Conservation (phyloP, 148 eudicot genomes). For the Amaranthus hypochondriacus region DNA sequence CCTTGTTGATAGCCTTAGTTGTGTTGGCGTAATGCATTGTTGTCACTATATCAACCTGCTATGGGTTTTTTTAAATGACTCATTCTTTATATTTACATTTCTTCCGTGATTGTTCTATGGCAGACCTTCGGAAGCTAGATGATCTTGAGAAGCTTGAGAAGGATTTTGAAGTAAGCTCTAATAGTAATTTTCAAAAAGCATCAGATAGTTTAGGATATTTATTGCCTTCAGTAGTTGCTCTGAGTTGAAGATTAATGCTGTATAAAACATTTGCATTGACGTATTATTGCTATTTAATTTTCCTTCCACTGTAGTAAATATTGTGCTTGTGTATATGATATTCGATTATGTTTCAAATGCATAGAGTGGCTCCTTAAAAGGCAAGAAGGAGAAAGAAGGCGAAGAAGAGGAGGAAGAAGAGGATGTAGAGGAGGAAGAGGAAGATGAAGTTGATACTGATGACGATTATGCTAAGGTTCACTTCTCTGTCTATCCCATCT, state of each 20-base stretch:
- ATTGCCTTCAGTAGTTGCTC: neutral
- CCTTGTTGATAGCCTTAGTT: no score
- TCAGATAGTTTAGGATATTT: neutral
- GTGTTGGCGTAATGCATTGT: no score
- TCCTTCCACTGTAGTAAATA: neutral
- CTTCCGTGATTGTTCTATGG: conserved; percentile 22
- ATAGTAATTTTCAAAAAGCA: neutral
- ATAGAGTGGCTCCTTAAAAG: conserved; percentile 15
- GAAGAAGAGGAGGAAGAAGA: conserved; percentile 27
- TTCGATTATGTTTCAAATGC: neutral
- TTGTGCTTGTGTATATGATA: neutral
- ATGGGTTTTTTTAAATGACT: neutral
- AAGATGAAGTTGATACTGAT: conserved; percentile 9
- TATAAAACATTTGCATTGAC: neutral
- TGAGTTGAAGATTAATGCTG: neutral
- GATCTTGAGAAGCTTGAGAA: conserved; percentile 22
- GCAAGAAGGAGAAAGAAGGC: conserved; percentile 16
- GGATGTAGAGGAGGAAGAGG: conserved; percentile 18
- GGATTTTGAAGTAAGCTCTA: conserved; percentile 23
- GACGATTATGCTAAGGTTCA: conserved; percentile 23
- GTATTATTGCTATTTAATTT: neutral
- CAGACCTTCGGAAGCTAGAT: conserved; percentile 29
- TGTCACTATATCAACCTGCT: neutral
- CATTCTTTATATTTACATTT: conserved; percentile 4
- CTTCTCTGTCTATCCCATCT: neutral